Percentiles rank a stretch among this genome's conserved stretches.
phyloP scores from a whole-genome alignment of 1,284 basidiomycete genomes.

The Pseudozyma flocculosa region DNA sequence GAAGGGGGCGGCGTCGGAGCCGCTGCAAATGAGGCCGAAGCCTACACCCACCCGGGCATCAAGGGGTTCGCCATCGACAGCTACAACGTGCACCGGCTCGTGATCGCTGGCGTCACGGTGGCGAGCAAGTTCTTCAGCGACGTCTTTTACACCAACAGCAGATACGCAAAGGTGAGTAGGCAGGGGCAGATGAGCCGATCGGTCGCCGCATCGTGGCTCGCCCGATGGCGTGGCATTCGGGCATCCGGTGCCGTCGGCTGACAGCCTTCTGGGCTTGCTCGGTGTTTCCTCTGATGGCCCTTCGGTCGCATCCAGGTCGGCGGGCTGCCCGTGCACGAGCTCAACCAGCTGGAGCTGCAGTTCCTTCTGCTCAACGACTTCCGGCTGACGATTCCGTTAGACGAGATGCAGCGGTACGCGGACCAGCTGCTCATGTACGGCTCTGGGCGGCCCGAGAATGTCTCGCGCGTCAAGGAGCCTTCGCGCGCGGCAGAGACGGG shows the following conservation, averaged over 20 bases:
- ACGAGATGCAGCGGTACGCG: slow-evolving; percentile 93
- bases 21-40: slow-evolving; percentile 6
- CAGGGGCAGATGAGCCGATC: background rate
- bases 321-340: slow-evolving; percentile 86
- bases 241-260: too few relatives aligned
- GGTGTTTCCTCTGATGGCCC: too few relatives aligned
- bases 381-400: slow-evolving; percentile 76
- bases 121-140: slow-evolving; percentile 98
- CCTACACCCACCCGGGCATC: slow-evolving; percentile 41
- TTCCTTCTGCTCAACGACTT: slow-evolving; percentile 97
- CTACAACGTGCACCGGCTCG: slow-evolving; percentile 91
- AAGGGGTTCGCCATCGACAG: slow-evolving; percentile 90
- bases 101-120: slow-evolving; percentile 96
- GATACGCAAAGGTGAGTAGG: slow-evolving; percentile 86
- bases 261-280: too few relatives aligned
- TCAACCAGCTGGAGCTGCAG: slow-evolving; percentile 95
- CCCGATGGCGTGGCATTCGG: too few relatives aligned
- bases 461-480: slow-evolving; percentile 15
- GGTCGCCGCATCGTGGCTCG: background rate
- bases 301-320: too few relatives aligned
- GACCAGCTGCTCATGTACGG: slow-evolving; percentile 73
- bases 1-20: too few relatives aligned
- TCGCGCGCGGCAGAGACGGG: background rate
- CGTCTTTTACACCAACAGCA: slow-evolving; percentile 98
- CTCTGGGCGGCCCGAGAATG: slow-evolving; percentile 26